phyloP scores from a whole-genome alignment of 495 filamentous ascomycete genomes.

The Penicillium mononematosum region DNA sequence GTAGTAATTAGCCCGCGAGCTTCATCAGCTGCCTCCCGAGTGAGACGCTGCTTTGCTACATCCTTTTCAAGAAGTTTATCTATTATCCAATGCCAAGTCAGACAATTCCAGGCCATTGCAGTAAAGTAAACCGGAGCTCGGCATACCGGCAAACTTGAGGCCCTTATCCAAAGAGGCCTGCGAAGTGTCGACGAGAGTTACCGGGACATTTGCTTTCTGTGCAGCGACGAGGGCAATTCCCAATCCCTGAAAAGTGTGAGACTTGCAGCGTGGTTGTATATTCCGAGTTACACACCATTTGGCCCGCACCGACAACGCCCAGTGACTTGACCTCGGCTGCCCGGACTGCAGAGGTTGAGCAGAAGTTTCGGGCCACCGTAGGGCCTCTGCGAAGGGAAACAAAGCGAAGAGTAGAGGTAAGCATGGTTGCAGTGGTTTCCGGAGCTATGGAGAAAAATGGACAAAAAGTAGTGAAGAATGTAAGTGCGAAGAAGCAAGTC shows the following conservation, averaged over 20 bases:
- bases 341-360: conserved; percentile 42
- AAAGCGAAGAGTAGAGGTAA: conserved; percentile 33
- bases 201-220: conserved; percentile 76
- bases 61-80: conserved; percentile 93
- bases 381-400: conserved; percentile 29
- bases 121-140: background rate
- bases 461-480: conserved; percentile 11
- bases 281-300: conserved; percentile 68
- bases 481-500: conserved; percentile 6
- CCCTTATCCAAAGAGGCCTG: conserved; percentile 90
- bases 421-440: conserved; percentile 27
- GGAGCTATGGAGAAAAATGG: conserved; percentile 7
- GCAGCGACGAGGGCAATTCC: conserved; percentile 96
- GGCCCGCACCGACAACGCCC: conserved; percentile 92
- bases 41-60: conserved; percentile 77
- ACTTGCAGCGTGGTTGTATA: conserved; percentile 6
- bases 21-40: conserved; percentile 71
- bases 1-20: conserved; percentile 65
- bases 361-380: conserved; percentile 42
- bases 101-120: background rate
- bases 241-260: conserved; percentile 64
- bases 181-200: conserved; percentile 82
- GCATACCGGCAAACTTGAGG: conserved; percentile 77
- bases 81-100: conserved; percentile 28
- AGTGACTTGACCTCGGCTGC: conserved; percentile 81